phyloP scores from a whole-genome alignment of 257 asterid genomes.

The Solanum neorickii region DNA sequence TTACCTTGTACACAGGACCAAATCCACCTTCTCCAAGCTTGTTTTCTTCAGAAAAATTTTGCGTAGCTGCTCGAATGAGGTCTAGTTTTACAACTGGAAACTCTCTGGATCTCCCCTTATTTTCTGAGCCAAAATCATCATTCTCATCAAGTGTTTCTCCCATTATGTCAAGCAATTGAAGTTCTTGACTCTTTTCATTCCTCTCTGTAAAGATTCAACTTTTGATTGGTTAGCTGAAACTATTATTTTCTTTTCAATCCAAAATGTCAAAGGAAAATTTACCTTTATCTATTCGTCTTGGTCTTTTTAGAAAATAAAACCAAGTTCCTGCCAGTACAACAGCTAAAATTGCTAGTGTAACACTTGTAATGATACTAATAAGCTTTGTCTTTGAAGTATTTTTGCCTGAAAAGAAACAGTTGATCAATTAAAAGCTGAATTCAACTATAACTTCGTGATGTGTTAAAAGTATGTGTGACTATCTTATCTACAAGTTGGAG shows the following conservation, averaged over 20 bases:
- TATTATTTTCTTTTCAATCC: background rate
- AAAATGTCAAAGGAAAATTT: background rate
- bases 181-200: background rate
- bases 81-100: background rate
- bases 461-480: background rate
- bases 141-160: background rate
- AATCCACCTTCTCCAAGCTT: constrained; percentile 6
- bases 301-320: background rate
- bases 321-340: background rate
- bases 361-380: background rate
- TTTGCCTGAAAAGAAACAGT: background rate
- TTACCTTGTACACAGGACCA: constrained; percentile 1
- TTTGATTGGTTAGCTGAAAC: background rate
- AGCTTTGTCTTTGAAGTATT: background rate
- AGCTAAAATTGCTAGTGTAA: background rate
- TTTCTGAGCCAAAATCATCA: background rate
- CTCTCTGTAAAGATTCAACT: background rate
- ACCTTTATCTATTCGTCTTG: background rate
- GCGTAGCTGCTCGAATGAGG: background rate
- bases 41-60: background rate
- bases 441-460: background rate
- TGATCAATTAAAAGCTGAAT: background rate
- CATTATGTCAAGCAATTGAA: background rate
- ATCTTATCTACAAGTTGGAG: background rate
- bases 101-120: background rate